Evolutionary conservation across 2,329 filamentous ascomycete species (phyloP).

Genomic region (Botrytis paeoniae): DNA sequence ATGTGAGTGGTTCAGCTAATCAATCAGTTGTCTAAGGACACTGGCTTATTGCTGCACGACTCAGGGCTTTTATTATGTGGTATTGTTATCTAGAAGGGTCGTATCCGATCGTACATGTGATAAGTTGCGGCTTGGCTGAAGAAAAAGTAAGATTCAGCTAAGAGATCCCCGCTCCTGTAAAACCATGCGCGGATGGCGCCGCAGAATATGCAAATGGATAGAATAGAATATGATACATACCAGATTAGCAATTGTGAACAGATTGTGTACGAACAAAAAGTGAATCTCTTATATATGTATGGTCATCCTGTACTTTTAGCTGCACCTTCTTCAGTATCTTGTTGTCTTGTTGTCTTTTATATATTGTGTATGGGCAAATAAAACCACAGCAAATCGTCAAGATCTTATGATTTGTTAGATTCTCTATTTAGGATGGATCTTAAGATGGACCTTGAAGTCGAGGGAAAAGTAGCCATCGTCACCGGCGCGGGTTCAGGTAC

Average conservation of each 20-base stretch:
- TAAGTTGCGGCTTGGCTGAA: not conserved
- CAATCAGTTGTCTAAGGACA: not conserved
- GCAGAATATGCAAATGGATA: not conserved
- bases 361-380: not conserved
- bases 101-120: not conserved
- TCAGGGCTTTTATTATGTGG: not conserved
- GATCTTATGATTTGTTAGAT: not conserved
- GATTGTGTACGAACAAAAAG: not conserved
- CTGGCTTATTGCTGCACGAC: not conserved
- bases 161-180: not conserved
- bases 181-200: not conserved
- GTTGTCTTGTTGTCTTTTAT: no score
- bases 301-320: not conserved
- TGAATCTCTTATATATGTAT: not conserved
- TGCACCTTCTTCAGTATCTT: not conserved
- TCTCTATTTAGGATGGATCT: no score
- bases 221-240: not conserved
- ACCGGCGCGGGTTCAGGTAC: constrained; percentile 40
- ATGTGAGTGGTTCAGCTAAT: not conserved
- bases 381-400: not conserved
- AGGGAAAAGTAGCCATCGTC: constrained; percentile 28
- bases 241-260: not conserved
- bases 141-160: not conserved
- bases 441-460: not conserved
- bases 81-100: not conserved